Evolutionary conservation across 805 yeast genomes (phyloP).

Genomic region (Ogataea degrootiae): DNA sequence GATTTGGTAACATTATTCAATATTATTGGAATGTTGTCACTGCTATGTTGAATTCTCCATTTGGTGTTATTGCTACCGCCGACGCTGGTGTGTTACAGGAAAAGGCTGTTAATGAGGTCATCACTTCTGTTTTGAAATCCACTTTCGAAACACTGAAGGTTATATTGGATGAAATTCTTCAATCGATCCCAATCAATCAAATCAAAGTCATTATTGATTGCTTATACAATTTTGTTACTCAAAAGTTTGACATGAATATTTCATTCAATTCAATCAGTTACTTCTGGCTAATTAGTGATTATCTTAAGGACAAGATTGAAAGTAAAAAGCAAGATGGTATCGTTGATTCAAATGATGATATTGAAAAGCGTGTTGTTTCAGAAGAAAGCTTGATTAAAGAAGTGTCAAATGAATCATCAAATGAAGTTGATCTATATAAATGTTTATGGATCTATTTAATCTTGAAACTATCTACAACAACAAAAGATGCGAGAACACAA

Average conservation of each 20-base stretch:
- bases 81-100: slow-evolving; percentile 19
- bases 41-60: slow-evolving; percentile 55
- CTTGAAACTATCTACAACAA: slow-evolving; percentile 54
- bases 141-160: slow-evolving; percentile 82
- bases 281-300: slow-evolving; percentile 89
- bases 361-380: slow-evolving; percentile 11
- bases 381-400: slow-evolving; percentile 15
- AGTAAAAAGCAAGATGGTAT: not conserved
- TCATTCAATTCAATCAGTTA: slow-evolving; percentile 89
- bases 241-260: slow-evolving; percentile 70
- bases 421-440: slow-evolving; percentile 24
- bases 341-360: slow-evolving; percentile 19
- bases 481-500: slow-evolving; percentile 64
- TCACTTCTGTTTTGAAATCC: slow-evolving; percentile 49
- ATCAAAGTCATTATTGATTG: slow-evolving; percentile 66
- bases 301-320: slow-evolving; percentile 38
- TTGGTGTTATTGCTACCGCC: slow-evolving; percentile 34
- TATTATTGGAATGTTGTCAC: slow-evolving; percentile 71
- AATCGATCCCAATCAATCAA: slow-evolving; percentile 62
- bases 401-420: no score
- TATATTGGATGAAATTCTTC: slow-evolving; percentile 80
- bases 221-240: slow-evolving; percentile 65
- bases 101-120: slow-evolving; percentile 41
- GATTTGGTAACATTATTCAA: slow-evolving; percentile 58
- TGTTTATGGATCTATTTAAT: slow-evolving; percentile 64